Conservation (phyloP, 1,284 basidiomycete species). For the Lentinula novae-zelandiae region DNA sequence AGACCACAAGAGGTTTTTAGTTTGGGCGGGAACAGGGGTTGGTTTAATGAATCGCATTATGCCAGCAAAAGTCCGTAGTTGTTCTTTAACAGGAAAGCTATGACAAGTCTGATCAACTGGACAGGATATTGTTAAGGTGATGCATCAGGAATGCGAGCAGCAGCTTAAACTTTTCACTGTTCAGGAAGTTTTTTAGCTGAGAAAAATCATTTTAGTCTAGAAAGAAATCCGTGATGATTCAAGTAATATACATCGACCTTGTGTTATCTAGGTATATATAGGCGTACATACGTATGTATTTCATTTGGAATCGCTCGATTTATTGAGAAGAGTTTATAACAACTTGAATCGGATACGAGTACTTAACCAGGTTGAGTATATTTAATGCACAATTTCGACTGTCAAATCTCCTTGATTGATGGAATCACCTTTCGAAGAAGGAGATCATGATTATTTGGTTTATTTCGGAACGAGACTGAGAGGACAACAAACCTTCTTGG, state of each 20-base stretch:
- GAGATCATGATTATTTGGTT: constrained; percentile 1
- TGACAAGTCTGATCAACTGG: neutral
- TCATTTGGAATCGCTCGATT: neutral
- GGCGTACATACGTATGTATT: neutral
- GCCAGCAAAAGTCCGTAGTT: constrained; percentile 48
- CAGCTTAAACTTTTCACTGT: constrained; percentile 11
- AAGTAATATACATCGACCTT: neutral
- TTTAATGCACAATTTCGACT: constrained; percentile 77
- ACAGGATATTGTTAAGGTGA: constrained; percentile 47
- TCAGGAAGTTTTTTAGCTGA: neutral
- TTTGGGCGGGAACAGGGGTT: constrained; percentile 71
- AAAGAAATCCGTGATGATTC: neutral
- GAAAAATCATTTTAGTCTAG: neutral
- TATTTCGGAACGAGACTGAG: constrained; percentile 14
- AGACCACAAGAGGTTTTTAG: constrained; percentile 49
- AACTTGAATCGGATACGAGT: neutral
- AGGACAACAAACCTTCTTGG: constrained; percentile 58
- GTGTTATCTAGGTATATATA: neutral
- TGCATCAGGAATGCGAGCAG: constrained; percentile 39
- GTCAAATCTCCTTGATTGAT: constrained; percentile 87
- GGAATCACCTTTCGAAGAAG: constrained; percentile 62
- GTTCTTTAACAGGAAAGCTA: neutral
- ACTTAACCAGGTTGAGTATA: neutral
- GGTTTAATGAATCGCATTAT: constrained; percentile 53
- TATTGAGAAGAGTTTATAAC: neutral